Evolutionary conservation across 805 yeast species (phyloP).

Genomic region (Nakazawaea laoshanensis): DNA sequence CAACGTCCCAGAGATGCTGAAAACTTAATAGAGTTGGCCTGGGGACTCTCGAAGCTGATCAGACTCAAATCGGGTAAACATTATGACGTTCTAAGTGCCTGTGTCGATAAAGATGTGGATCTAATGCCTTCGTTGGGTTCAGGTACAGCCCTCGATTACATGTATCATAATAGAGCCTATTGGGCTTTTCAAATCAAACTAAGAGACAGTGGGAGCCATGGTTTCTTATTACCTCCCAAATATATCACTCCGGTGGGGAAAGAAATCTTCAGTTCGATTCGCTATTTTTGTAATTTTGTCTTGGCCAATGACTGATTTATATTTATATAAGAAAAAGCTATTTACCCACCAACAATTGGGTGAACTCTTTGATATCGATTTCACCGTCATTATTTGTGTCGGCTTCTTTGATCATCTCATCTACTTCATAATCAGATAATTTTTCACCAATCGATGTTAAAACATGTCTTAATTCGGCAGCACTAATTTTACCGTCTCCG

Average conservation of each 20-base stretch:
- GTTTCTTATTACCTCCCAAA: slow-evolving; percentile 67
- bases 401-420: slow-evolving; percentile 95
- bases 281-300: slow-evolving; percentile 54
- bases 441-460: slow-evolving; percentile 97
- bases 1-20: slow-evolving; percentile 72
- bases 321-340: slow-evolving; percentile 19
- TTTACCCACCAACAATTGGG: slow-evolving; percentile 77
- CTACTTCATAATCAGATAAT: slow-evolving; percentile 93
- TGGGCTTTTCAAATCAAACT: slow-evolving; percentile 83
- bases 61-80: slow-evolving; percentile 53
- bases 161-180: slow-evolving; percentile 74
- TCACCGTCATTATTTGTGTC: slow-evolving; percentile 94
- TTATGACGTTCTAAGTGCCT: slow-evolving; percentile 69
- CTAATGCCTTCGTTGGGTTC: slow-evolving; percentile 67
- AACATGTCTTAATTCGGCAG: slow-evolving; percentile 94
- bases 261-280: slow-evolving; percentile 62
- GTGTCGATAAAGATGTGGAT: slow-evolving; percentile 71
- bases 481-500: slow-evolving; percentile 95
- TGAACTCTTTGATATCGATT: slow-evolving; percentile 94
- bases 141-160: slow-evolving; percentile 73
- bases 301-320: slow-evolving; percentile 4
- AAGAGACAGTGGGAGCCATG: slow-evolving; percentile 77
- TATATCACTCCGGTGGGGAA: slow-evolving; percentile 69
- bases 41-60: slow-evolving; percentile 70
- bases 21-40: slow-evolving; percentile 71